Base-by-base conservation (phyloP, 176 grass and related monocot species). In the Poa pratensis region DNA sequence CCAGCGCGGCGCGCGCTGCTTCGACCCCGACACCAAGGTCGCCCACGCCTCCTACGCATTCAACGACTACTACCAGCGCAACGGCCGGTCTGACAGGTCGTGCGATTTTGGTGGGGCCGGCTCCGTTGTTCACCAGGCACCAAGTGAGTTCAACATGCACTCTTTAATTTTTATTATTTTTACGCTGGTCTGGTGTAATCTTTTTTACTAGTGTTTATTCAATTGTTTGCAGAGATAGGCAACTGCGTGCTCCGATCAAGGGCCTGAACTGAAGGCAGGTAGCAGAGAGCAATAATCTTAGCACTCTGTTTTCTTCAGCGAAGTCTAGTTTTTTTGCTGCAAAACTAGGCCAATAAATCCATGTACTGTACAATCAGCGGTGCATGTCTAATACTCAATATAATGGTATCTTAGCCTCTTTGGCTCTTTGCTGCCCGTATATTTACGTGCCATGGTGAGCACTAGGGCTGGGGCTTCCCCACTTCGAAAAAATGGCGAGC, bases 1-100 rank as follows among this genome's bases (percentile, higher is more conserved):
- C 65, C 93, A 94, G 82, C 82, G 69, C 0, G 93, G 90, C 15
- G 77, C 74, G 1, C 27, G 54, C 0, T 94, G 93, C 85, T 94
- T 69, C 63, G 49, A 90, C 23, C 93, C 90, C 2, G 72, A 94
- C 85, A 92, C 90, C 20, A 65, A 84, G 11, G 85, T 86, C 26
- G 87, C 87, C 12, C 92, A 94, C 39, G 89, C 92, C 0, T 77
- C 90, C 0, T 80, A 88, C 53, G 89, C 85, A 3, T 88, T 91
- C 89, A 88, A 91, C 71, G 75, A 71, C 77, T 91, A 88, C 78
- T 91, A 88, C 72, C 69, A 73, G 22, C 69, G 69, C n/a, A 48
- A 73, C 69, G 69, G 69, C 6, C 69, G 69, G 2, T 73, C 69
- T 13, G 69, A 40, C 69, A 46, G n/a, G 12, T 73, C 69, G 6